Conservation (phyloP, 768 basidiomycete genomes). For the Exidia glandulosa region DNA sequence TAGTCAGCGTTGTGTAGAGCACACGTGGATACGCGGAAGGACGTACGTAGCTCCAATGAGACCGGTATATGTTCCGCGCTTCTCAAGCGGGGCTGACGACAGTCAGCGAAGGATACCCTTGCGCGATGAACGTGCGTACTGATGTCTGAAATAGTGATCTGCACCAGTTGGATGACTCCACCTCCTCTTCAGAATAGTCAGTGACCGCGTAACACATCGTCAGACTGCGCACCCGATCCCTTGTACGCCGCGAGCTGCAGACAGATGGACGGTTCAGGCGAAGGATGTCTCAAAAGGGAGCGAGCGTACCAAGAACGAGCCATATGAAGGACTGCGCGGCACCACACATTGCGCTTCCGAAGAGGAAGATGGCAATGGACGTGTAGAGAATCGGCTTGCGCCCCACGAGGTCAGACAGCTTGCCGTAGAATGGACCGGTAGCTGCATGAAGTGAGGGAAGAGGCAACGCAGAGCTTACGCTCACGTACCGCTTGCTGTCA, state of each 20-base stretch:
- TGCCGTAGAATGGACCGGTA: conserved; percentile 1
- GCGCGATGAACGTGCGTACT: background rate
- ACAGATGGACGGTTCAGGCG: background rate
- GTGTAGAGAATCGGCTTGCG: conserved; percentile 7
- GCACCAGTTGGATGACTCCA: conserved; percentile 10
- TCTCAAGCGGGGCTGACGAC: conserved; percentile 4
- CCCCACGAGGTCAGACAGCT: conserved; percentile 6
- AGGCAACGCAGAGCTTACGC: background rate
- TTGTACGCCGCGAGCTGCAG: conserved; percentile 17
- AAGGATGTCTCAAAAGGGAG: background rate
- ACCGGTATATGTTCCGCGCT: conserved; percentile 21
- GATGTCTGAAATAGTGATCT: conserved; percentile 21
- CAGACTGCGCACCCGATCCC: too few relatives aligned
- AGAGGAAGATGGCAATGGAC: conserved; percentile 6
- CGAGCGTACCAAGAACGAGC: conserved; percentile 9
- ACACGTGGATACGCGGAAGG: conserved; percentile 4
- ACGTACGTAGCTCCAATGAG: conserved; percentile 22
- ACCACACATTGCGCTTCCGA: conserved; percentile 16
- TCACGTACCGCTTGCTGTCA: background rate
- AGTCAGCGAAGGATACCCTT: background rate
- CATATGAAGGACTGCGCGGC: conserved; percentile 19
- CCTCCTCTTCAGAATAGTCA: too few relatives aligned
- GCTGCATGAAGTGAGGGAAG: background rate
- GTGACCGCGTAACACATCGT: too few relatives aligned
- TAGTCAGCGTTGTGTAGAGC: background rate